A percentile compares a stretch with the other conserved stretches of the same genome.
phyloP scores from a whole-genome alignment of 495 filamentous ascomycete genomes.

The Podospora comata region DNA sequence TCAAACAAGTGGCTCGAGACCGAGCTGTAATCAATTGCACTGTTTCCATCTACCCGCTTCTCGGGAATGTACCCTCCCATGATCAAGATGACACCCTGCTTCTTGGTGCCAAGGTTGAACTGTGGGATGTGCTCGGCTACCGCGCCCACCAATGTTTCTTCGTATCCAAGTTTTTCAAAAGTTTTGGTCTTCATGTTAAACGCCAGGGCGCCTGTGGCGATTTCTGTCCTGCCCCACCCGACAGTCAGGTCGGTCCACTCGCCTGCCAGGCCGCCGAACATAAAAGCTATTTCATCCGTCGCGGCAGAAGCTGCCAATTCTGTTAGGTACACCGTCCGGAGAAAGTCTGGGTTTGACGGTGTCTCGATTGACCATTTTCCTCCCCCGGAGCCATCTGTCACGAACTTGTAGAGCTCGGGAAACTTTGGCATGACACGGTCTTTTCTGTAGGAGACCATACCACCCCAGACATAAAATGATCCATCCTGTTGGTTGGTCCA shows the following conservation, averaged over 20 bases:
- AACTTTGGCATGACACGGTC: slow-evolving; percentile 30
- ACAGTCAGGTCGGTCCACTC: slow-evolving; percentile 12
- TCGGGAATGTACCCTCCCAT: background rate
- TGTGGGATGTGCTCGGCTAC: background rate
- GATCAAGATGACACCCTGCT: background rate
- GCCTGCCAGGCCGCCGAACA: slow-evolving; percentile 19
- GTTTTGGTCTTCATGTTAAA: slow-evolving; percentile 24
- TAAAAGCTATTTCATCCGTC: slow-evolving; percentile 12
- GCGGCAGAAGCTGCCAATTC: slow-evolving; percentile 12
- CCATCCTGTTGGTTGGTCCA: slow-evolving; percentile 22
- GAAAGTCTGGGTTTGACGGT: slow-evolving; percentile 2
- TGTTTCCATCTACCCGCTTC: background rate
- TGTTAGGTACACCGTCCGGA: slow-evolving; percentile 10
- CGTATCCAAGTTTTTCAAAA: background rate
- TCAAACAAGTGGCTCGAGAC: background rate
- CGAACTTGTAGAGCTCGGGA: slow-evolving; percentile 23
- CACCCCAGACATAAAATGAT: slow-evolving; percentile 39
- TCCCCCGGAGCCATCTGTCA: slow-evolving; percentile 26
- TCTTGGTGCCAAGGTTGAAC: background rate
- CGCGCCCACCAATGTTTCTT: background rate
- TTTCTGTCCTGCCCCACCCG: background rate
- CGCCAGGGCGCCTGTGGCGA: slow-evolving; percentile 23
- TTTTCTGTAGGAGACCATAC: slow-evolving; percentile 23
- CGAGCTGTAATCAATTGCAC: background rate
- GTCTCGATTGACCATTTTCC: slow-evolving; percentile 34